A percentile compares a stretch with the other conserved stretches of the same genome.
Evolutionary conservation across 2,329 filamentous ascomycete genomes (phyloP).

Genomic region (Aspergillus proliferans): DNA sequence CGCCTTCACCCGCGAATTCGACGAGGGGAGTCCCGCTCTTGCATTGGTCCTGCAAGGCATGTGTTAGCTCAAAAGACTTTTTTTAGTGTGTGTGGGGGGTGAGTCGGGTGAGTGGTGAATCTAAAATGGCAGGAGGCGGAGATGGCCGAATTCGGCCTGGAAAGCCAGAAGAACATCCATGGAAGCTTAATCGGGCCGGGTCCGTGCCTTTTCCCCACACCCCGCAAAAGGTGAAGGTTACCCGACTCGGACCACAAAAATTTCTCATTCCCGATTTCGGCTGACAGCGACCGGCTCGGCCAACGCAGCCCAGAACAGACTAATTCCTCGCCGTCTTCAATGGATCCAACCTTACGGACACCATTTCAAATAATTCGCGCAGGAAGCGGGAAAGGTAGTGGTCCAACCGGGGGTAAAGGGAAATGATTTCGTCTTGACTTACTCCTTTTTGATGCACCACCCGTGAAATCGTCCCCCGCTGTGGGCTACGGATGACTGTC

Average conservation of each 20-base stretch:
- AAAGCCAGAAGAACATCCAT: slow-evolving; percentile 6
- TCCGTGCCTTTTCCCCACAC: not conserved
- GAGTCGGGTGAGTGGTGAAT: not conserved
- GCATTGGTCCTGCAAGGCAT: slow-evolving; percentile 59
- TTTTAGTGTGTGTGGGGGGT: slow-evolving; percentile 1
- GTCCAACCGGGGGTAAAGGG: not conserved
- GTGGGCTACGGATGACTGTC: slow-evolving; percentile 72
- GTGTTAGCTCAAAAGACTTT: slow-evolving; percentile 15
- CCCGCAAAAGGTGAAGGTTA: not conserved
- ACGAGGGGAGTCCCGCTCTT: slow-evolving; percentile 70
- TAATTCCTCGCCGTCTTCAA: not conserved
- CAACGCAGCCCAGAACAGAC: not conserved
- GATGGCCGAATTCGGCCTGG: not conserved
- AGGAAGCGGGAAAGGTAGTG: not conserved
- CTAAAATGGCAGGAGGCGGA: not conserved
- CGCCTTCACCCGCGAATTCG: slow-evolving; percentile 56
- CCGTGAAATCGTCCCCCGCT: slow-evolving; percentile 64
- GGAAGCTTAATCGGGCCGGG: slow-evolving; percentile 7
- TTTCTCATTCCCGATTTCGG: not conserved
- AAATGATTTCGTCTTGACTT: slow-evolving; percentile 32
- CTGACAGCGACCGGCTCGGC: not conserved
- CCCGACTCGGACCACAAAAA: not conserved
- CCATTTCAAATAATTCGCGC: not conserved
- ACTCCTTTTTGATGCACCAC: slow-evolving; percentile 70
- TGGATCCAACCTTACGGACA: not conserved